Conservation (phyloP, 2,329 filamentous ascomycete genomes). For the Aureobasidium sp. region DNA sequence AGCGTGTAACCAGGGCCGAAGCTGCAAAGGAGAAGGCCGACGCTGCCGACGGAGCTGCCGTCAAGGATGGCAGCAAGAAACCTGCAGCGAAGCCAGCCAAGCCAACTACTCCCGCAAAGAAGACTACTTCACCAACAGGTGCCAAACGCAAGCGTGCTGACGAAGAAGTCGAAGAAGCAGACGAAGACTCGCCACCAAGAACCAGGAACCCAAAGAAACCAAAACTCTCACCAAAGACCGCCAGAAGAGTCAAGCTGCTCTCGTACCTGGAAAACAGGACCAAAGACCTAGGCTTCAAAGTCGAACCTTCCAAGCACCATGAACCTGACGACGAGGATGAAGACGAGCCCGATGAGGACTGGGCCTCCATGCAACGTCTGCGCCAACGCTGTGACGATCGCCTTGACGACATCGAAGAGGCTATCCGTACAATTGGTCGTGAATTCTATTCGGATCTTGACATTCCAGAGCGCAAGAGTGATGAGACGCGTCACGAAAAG, state of each 20-base stretch:
- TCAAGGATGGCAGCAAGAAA: background rate
- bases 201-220: background rate
- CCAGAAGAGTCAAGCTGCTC: background rate
- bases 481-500: background rate
- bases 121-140: background rate
- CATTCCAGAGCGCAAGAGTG: background rate
- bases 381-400: background rate
- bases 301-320: background rate
- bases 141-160: background rate
- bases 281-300: background rate
- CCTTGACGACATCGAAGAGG: background rate
- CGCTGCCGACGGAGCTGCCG: background rate
- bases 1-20: background rate
- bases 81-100: background rate
- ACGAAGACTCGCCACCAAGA: background rate
- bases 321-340: background rate
- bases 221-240: background rate
- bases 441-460: background rate
- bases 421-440: background rate
- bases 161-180: background rate
- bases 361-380: background rate
- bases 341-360: background rate
- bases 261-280: background rate
- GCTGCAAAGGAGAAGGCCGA: background rate
- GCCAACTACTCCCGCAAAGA: background rate